These are phyloP conservation scores for Heliamphora exappendiculata DNA, from an alignment of 148 eudicot genomes.

Conservation along the genomic window DNA sequence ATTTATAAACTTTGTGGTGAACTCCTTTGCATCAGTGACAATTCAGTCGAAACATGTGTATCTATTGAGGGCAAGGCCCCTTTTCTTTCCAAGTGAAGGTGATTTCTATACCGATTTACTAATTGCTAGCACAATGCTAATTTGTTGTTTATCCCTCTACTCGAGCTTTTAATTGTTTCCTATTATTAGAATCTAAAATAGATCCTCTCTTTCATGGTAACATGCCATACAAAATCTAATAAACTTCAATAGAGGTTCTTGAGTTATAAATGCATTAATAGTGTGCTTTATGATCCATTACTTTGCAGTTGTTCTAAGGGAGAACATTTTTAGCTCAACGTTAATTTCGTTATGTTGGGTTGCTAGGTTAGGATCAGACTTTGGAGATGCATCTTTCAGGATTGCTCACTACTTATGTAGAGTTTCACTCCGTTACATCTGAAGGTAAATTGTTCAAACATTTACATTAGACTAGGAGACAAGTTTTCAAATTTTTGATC, in stretches of 20 bases:
- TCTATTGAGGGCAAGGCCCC: constrained; percentile 16
- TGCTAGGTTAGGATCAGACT: too few species aligned
- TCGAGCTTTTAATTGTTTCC: not conserved
- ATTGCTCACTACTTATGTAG: too few species aligned
- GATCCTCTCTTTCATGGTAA: not conserved
- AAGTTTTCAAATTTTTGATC: too few species aligned
- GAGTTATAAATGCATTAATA: not conserved
- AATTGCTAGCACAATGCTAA: not conserved
- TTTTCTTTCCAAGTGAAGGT: constrained; percentile 39
- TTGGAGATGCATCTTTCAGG: too few species aligned
- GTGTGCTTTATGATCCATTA: not conserved
- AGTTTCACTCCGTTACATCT: too few species aligned
- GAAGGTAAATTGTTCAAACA: too few species aligned
- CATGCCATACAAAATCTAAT: not conserved
- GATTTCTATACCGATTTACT: constrained; percentile 1
- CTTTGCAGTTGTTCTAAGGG: too few species aligned
- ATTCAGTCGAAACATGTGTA: constrained; percentile 18
- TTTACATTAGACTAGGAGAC: too few species aligned
- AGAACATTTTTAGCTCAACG: too few species aligned
- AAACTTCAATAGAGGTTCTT: not conserved
- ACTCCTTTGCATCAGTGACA: constrained; percentile 50
- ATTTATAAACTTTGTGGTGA: constrained; percentile 50
- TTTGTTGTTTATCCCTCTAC: not conserved
- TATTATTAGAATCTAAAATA: not conserved
- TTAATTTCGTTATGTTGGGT: too few species aligned